These are phyloP conservation scores for Conoideocrella luteorostrata DNA, from an alignment of 2,329 filamentous ascomycete genomes.

Conservation along the genomic window DNA sequence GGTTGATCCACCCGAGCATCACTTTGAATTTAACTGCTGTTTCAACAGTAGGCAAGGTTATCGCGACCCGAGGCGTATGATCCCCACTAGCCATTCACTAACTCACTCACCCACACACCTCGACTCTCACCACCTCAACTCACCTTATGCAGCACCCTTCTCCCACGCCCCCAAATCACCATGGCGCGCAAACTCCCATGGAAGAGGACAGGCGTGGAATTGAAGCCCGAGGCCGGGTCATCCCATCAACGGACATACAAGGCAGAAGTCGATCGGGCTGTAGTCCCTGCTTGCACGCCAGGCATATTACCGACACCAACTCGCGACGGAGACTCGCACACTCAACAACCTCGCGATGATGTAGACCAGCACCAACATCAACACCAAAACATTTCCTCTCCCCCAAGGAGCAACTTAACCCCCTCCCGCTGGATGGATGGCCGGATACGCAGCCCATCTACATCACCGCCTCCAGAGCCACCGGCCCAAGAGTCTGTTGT, in stretches of 20 bases:
- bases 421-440: constrained; percentile 11
- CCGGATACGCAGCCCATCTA: constrained; percentile 34
- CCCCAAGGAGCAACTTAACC: neutral
- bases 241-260: too few relatives aligned
- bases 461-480: constrained; percentile 45
- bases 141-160: neutral
- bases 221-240: too few relatives aligned
- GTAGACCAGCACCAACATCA: neutral
- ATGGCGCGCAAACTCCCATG: constrained; percentile 11
- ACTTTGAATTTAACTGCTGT: too few relatives aligned
- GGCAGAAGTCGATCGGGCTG: neutral
- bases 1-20: too few relatives aligned
- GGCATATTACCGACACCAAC: too few relatives aligned
- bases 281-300: too few relatives aligned
- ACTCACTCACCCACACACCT: too few relatives aligned
- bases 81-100: too few relatives aligned
- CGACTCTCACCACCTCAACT: constrained; percentile 8
- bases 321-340: too few relatives aligned
- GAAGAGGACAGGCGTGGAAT: constrained; percentile 2
- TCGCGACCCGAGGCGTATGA: too few relatives aligned
- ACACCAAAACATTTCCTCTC: neutral
- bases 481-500: constrained; percentile 36
- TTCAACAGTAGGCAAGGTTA: too few relatives aligned
- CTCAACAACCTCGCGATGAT: too few relatives aligned
- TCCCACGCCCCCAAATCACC: neutral